Percentiles rank a stretch among this genome's conserved stretches.
Conservation (phyloP, 2,329 filamentous ascomycete species). For the Cephalotrichum gorgonifer region DNA sequence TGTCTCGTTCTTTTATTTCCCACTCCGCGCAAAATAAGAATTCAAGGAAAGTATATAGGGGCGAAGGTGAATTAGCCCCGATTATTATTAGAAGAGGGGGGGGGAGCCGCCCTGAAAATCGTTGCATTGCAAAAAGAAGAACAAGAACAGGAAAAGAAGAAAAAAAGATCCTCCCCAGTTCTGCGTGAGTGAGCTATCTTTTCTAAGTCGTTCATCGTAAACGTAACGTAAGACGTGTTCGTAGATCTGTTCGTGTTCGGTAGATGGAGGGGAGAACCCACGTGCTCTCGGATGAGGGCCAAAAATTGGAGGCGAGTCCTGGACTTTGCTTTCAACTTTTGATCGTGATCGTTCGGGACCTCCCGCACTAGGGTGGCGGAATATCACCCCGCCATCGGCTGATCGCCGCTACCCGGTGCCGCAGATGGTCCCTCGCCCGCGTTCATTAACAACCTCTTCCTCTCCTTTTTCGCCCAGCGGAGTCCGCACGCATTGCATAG, state of each 20-base stretch:
- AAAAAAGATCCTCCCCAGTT: not conserved
- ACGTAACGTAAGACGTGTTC: not conserved
- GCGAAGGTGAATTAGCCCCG: not conserved
- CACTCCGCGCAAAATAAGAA: not conserved
- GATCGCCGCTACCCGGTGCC: conserved; percentile 4
- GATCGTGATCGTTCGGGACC: not conserved
- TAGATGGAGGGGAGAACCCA: too few species aligned
- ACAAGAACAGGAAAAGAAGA: not conserved
- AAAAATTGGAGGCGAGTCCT: not conserved
- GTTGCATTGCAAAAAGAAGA: not conserved
- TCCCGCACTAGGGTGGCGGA: not conserved
- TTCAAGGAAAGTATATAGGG: not conserved
- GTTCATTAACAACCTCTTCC: conserved; percentile 39
- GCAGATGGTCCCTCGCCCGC: conserved; percentile 9
- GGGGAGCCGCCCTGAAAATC: not conserved
- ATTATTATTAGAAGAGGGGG: not conserved
- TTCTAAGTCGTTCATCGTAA: not conserved
- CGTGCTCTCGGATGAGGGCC: too few species aligned
- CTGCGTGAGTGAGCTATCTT: not conserved
- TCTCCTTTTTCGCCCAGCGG: conserved; percentile 70
- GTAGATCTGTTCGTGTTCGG: not conserved
- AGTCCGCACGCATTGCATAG: conserved; percentile 89
- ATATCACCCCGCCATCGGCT: not conserved
- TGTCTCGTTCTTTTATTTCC: too few species aligned
- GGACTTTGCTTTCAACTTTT: not conserved